Evolutionary conservation across 768 basidiomycete genomes (phyloP), one percentile per base, ranked within the genome.

Genomic region (Podaxis rugospora): DNA sequence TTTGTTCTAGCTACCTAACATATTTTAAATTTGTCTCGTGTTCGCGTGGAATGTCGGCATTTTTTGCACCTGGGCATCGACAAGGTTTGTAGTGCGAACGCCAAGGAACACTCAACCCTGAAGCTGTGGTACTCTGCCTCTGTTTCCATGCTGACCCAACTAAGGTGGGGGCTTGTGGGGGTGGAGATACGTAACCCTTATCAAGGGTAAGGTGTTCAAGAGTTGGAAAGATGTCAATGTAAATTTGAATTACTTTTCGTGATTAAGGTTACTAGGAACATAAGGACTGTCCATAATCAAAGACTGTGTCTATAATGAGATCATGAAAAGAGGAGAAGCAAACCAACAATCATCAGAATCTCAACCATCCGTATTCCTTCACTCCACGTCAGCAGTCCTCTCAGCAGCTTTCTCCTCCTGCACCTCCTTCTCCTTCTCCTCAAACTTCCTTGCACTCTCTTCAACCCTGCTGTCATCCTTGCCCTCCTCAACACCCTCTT

Each of bases 401-500:
- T 49, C 44, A 1, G 44, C 16, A 52, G 23, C 21, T 18, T 36
- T 14, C 5, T 47, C 11, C 51, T 51, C 35, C 25, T 51, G 25
- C 28, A 46, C 21, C 51, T 40, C 57, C 47, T 28, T 37, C 49
- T 59, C 21, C 57, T 28, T 63, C 65, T 59, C 61, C 27, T 73
- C 73, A 57, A 63, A 69, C 36, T 64, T 67, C n/a, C 55, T 64
- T 25, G 76, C 67, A 11, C 68, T 62, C 14, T 66, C 70, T 65
- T 80, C 79, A 5, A 82, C 66, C 64, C 76, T 79, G 23, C 84
- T 85, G 65, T 80, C 81, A 67, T 88, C 87, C 66, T 73, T 74
- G 56, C 72, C 72, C 10, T 72, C 56, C 49, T 77, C 73, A 14
- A 66, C 72, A 23, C 65, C 71, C 28, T 71, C 69, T 5, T 66